Conservation (phyloP, 129 eudicot genomes). For the Artemisia annua region DNA sequence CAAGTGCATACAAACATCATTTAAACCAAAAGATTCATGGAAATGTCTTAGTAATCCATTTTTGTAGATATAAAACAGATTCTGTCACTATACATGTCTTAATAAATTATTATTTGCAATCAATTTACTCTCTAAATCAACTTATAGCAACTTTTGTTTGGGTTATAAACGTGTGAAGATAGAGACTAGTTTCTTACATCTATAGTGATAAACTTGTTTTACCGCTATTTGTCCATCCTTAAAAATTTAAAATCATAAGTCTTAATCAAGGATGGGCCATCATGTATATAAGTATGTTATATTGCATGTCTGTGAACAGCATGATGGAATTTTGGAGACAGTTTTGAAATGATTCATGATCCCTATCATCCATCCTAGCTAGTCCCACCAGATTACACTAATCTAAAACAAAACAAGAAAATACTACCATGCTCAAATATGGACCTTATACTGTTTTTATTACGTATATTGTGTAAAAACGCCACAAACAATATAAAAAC, state of each 20-base stretch:
- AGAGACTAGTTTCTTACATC: background rate
- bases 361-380: background rate
- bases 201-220: background rate
- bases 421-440: background rate
- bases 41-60: background rate
- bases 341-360: background rate
- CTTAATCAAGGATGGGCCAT: slow-evolving; percentile 16
- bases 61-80: background rate
- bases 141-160: background rate
- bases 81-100: background rate
- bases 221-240: background rate
- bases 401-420: background rate
- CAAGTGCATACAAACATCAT: slow-evolving; percentile 25
- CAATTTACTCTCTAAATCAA: background rate
- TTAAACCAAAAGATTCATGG: slow-evolving; percentile 14
- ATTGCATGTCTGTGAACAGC: slow-evolving; percentile 6
- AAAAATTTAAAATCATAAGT: slow-evolving; percentile 1
- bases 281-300: background rate
- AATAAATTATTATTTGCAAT: too few species aligned
- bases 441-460: background rate
- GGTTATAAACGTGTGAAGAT: background rate
- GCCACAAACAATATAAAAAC: background rate
- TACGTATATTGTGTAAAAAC: background rate
- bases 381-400: background rate
- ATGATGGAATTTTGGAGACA: slow-evolving; percentile 18